These are phyloP conservation scores for Graphilbum fragrans DNA, from an alignment of 2,329 filamentous ascomycete genomes.

Conservation along the genomic window DNA sequence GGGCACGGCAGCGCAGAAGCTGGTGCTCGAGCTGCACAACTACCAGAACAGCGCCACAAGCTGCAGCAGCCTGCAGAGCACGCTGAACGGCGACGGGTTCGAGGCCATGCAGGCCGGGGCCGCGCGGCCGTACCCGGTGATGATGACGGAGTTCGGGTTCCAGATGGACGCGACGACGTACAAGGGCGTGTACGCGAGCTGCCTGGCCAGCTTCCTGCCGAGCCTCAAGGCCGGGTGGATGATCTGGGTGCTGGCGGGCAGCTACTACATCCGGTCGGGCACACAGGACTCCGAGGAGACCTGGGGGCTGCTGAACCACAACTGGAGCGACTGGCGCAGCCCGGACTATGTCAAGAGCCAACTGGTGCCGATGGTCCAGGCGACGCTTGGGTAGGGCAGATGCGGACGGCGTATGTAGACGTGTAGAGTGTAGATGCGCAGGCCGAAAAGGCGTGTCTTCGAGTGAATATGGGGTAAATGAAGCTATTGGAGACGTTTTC, in stretches of 20 bases:
- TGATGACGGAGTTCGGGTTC: constrained; percentile 45
- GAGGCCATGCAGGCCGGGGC: constrained; percentile 30
- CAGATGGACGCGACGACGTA: constrained; percentile 33
- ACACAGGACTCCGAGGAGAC: constrained; percentile 42
- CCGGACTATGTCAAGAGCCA: constrained; percentile 27
- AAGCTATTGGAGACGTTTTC: no score
- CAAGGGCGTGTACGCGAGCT: constrained; percentile 36
- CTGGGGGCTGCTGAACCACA: constrained; percentile 42
- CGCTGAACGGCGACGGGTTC: constrained; percentile 39
- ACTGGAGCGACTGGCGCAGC: constrained; percentile 40
- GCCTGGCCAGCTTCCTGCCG: constrained; percentile 35
- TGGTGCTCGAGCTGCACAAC: constrained; percentile 50
- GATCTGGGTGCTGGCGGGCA: constrained; percentile 45
- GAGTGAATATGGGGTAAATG: no score
- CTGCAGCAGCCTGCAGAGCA: constrained; percentile 32
- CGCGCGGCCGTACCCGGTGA: constrained; percentile 29
- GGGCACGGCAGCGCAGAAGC: constrained; percentile 36
- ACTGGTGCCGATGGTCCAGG: constrained; percentile 26
- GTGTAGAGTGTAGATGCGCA: no score
- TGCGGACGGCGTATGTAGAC: no score
- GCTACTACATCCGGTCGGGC: constrained; percentile 43
- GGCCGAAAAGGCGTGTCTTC: no score
- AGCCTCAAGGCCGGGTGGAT: constrained; percentile 40
- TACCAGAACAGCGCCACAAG: constrained; percentile 38
- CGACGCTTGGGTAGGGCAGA: constrained; percentile 13